Evolutionary conservation across 306 rosid genomes (phyloP).

Genomic region (Citrullus amarus): DNA sequence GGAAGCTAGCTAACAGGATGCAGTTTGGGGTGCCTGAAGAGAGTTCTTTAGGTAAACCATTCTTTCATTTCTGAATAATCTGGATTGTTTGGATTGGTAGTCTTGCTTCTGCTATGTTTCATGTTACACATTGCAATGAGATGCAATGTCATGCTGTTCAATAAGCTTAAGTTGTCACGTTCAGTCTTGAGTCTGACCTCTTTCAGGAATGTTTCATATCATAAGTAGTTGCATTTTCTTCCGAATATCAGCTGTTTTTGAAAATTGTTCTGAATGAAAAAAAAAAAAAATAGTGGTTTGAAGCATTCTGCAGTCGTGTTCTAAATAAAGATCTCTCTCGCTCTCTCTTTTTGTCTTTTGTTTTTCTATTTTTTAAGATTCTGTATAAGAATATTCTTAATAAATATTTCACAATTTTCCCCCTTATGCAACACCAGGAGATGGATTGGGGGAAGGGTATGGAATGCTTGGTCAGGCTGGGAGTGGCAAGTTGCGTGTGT

Average conservation of each 20-base stretch:
- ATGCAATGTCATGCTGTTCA: neutral
- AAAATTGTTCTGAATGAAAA: neutral
- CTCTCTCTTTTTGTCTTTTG: neutral
- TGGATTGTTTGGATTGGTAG: neutral
- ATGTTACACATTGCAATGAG: neutral
- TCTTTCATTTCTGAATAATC: neutral
- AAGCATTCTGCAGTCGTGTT: neutral
- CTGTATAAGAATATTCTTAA: too few species aligned
- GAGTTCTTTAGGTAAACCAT: conserved; percentile 71
- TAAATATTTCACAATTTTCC: neutral
- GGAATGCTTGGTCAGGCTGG: conserved; percentile 99
- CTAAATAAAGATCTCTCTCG: neutral
- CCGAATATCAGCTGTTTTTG: neutral
- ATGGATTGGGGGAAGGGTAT: conserved; percentile 93
- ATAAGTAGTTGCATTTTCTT: neutral
- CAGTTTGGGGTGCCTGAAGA: conserved; percentile 93
- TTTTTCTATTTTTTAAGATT: too few species aligned
- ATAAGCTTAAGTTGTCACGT: neutral
- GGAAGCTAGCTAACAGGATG: conserved; percentile 65
- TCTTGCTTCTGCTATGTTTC: neutral
- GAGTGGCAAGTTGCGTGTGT: conserved; percentile 93
- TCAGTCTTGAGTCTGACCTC: neutral
- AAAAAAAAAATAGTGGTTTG: neutral
- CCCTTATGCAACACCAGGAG: conserved; percentile 34
- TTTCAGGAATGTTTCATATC: neutral